phyloP scores from a whole-genome alignment of 2,329 filamentous ascomycete genomes.

The Lojkania enalia region DNA sequence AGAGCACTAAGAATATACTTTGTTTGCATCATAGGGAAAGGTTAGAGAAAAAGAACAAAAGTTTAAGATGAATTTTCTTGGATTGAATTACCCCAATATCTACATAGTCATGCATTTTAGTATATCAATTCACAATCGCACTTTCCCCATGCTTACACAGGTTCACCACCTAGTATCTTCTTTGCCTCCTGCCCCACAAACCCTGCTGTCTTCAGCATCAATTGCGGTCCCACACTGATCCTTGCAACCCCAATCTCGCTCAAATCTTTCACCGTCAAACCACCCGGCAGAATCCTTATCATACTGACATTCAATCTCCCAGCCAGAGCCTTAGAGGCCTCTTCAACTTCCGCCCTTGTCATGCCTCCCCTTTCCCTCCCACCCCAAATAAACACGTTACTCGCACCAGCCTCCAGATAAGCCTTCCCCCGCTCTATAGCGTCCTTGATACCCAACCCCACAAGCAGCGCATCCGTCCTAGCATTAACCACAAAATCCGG shows the following conservation, averaged over 20 bases:
- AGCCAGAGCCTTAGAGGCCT: constrained; percentile 22
- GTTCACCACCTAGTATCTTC: constrained; percentile 22
- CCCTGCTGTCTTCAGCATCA: constrained; percentile 25
- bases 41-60: no score
- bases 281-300: constrained; percentile 17
- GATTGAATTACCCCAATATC: no score
- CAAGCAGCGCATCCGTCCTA: constrained; percentile 58
- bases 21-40: no score
- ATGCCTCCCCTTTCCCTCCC: constrained; percentile 45
- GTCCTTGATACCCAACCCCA: constrained; percentile 49
- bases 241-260: constrained; percentile 36
- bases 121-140: no score
- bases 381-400: constrained; percentile 65
- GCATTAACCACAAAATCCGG: constrained; percentile 54
- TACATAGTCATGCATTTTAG: no score
- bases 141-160: no score
- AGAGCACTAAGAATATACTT: no score
- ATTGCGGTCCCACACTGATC: constrained; percentile 36
- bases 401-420: constrained; percentile 62
- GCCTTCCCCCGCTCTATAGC: constrained; percentile 58
- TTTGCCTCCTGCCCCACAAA: constrained; percentile 22
- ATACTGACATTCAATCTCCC: constrained; percentile 36
- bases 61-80: no score
- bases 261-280: constrained; percentile 29
- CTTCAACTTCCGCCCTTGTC: constrained; percentile 27